A percentile compares a stretch with the other conserved stretches of the same genome.
Evolutionary conservation across 768 basidiomycete species (phyloP).

Genomic region (Chalciporus chontae): DNA sequence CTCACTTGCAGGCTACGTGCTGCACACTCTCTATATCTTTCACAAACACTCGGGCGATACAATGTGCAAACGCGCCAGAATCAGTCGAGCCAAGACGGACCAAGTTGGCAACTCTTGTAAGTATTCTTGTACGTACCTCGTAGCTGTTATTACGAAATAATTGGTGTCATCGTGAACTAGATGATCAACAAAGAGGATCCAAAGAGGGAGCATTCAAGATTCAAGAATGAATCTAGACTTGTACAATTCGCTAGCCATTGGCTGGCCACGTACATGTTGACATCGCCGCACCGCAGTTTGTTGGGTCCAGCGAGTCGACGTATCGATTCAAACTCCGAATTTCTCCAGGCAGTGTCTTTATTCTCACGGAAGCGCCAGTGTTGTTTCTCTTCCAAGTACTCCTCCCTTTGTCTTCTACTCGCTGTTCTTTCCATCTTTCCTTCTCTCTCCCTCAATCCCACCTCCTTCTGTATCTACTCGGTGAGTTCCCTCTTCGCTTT

Average conservation of each 20-base stretch:
- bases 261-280: not conserved
- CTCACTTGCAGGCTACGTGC: too few relatives aligned
- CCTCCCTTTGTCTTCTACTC: constrained; percentile 28
- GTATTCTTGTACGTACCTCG: too few relatives aligned
- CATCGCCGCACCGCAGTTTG: not conserved
- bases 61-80: too few relatives aligned
- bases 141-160: too few relatives aligned
- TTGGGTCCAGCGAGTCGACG: not conserved
- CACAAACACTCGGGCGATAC: too few relatives aligned
- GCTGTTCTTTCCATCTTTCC: constrained; percentile 27
- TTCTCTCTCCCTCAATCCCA: constrained; percentile 14
- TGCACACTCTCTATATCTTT: too few relatives aligned
- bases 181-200: too few relatives aligned
- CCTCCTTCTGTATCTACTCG: constrained; percentile 9
- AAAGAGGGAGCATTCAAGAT: too few relatives aligned
- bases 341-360: constrained; percentile 20
- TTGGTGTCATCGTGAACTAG: too few relatives aligned
- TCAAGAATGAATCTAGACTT: too few relatives aligned
- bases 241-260: not conserved
- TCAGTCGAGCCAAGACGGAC: too few relatives aligned
- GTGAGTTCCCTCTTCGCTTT: constrained; percentile 21
- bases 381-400: constrained; percentile 39
- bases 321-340: constrained; percentile 50
- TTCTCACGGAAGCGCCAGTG: constrained; percentile 43
- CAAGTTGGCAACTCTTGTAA: too few relatives aligned